Conservation (phyloP, 1,139 yeast species). For the Magnusiomyces paraingens region DNA sequence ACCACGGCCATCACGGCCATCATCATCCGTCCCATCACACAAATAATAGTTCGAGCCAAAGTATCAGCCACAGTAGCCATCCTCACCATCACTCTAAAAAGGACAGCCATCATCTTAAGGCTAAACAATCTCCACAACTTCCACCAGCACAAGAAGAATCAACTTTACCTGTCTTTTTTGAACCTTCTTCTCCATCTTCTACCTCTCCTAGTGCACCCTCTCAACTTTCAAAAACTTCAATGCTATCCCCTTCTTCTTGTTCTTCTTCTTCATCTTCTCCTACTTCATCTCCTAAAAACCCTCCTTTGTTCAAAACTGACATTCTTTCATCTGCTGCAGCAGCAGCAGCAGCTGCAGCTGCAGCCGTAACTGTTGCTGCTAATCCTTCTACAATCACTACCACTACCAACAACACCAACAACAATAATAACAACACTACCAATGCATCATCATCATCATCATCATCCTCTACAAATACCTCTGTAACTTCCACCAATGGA, state of each 20-base stretch:
- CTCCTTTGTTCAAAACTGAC: no score
- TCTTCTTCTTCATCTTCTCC: not conserved
- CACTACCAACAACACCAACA: no score
- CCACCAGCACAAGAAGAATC: not conserved
- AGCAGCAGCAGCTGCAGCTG: no score
- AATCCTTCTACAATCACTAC: no score
- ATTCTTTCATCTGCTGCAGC: no score
- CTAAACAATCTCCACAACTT: not conserved
- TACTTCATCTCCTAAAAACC: not conserved
- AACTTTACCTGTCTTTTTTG: not conserved
- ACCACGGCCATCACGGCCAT: not conserved
- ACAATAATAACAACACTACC: no score
- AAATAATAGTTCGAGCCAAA: no score
- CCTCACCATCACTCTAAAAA: conserved; percentile 3
- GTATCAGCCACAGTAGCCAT: not conserved
- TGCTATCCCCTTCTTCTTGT: no score
- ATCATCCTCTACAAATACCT: not conserved
- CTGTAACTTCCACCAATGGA: not conserved
- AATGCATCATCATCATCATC: no score
- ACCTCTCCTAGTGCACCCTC: not conserved
- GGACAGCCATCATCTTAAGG: conserved; percentile 3
- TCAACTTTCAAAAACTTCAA: no score
- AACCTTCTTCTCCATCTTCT: not conserved
- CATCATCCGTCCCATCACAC: not conserved
- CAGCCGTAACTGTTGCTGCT: no score